Evolutionary conservation across 345 rosid genomes (phyloP).

Genomic region (Raphanus sativus): DNA sequence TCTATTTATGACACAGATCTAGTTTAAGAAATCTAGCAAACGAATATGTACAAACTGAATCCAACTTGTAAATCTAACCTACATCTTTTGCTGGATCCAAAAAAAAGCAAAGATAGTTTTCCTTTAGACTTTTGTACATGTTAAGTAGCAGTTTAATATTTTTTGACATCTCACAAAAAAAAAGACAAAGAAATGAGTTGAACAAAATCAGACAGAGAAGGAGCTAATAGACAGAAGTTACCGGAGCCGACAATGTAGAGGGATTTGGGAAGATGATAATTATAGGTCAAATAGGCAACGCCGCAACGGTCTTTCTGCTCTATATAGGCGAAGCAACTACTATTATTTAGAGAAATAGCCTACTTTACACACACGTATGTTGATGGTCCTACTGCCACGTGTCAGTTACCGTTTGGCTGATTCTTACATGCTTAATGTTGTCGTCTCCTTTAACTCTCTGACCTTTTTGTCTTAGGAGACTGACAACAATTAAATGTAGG

Average conservation of each 20-base stretch:
- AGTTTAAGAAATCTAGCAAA: neutral
- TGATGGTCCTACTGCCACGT: constrained; percentile 14
- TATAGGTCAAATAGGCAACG: constrained; percentile 17
- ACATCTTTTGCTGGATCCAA: too few relatives aligned
- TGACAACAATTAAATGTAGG: too few relatives aligned
- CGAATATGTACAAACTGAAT: neutral
- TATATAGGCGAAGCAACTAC: neutral
- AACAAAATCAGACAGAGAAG: neutral
- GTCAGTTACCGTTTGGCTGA: neutral
- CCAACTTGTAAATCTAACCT: neutral
- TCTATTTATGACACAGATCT: neutral
- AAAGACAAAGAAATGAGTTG: neutral
- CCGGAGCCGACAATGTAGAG: neutral
- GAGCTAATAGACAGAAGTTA: neutral
- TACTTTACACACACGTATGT: neutral
- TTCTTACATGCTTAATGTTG: neutral
- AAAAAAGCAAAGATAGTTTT: too few relatives aligned
- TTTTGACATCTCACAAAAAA: neutral
- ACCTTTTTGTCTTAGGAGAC: too few relatives aligned
- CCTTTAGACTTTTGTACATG: too few relatives aligned
- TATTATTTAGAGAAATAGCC: too few relatives aligned
- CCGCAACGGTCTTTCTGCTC: neutral
- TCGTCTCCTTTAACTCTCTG: neutral
- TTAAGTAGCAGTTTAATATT: neutral
- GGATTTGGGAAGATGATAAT: too few relatives aligned